These are phyloP conservation scores for Ambrosia trifida DNA, from an alignment of 129 eudicot species.

Conservation along the genomic window DNA sequence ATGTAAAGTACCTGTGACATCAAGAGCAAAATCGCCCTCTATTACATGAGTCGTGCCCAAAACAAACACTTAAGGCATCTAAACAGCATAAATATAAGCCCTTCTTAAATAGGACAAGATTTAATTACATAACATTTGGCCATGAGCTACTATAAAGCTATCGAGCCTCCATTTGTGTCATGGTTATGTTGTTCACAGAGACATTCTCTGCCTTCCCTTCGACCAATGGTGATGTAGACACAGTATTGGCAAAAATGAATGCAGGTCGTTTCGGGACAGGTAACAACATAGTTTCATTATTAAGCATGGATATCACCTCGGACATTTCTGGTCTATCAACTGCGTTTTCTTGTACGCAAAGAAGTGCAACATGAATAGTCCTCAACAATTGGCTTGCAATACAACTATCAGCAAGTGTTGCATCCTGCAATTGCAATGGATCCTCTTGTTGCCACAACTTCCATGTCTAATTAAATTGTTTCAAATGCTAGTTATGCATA, in stretches of 20 bases:
- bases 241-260: slow-evolving; percentile 9
- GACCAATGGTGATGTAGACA: not conserved
- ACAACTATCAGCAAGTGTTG: slow-evolving; percentile 22
- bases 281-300: slow-evolving; percentile 27
- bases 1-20: no score
- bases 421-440: slow-evolving; percentile 31
- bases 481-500: no score
- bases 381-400: slow-evolving; percentile 23
- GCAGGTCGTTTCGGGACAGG: slow-evolving; percentile 46
- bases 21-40: no score
- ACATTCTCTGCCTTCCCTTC: not conserved
- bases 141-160: no score
- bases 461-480: slow-evolving; percentile 29
- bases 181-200: slow-evolving; percentile 32
- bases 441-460: slow-evolving; percentile 38
- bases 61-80: no score
- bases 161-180: slow-evolving; percentile 33
- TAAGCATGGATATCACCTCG: slow-evolving; percentile 41
- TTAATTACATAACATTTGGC: no score
- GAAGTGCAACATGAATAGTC: slow-evolving; percentile 38
- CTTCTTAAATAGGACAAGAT: no score
- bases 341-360: slow-evolving; percentile 46
- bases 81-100: no score
- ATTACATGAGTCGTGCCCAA: no score
- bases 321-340: slow-evolving; percentile 43